Evolutionary conservation across 1,139 yeast genomes (phyloP), one percentile per base, ranked within the genome.

Genomic region (Ogataea hybrid): DNA sequence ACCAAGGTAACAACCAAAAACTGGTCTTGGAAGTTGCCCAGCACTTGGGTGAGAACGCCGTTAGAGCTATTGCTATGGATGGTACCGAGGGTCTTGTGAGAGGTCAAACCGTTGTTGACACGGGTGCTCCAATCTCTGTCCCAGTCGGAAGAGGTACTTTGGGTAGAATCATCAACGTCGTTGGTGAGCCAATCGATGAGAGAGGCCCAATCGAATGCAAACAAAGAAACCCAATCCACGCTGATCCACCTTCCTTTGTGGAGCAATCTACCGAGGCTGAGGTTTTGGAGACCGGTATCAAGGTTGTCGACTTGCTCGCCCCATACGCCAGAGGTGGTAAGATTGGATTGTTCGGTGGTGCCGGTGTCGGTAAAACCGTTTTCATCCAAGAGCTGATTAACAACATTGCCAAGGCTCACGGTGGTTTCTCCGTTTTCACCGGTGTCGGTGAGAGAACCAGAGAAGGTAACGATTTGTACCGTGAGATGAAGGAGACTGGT

Each of bases 391-490:
- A 92, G 79, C 84, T 92, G 79, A 92, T 92, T 75, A 90, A 92
- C 89, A 92, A 92, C 83, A 92, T 92, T 69, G 98, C 98, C 72
- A 92, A 90, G 82, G 98, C 98, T 65, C 98, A 92, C 73, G 98
- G 98, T 88, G 98, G 98, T 85, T 92, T 90, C 95, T 92, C 98
- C 49, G 98, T 92, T 60, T 92, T 92, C 85, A 86, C 97, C 66
- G 98, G 98, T 88, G 98, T 92, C 75, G 98, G 98, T 83, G 98
- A 92, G 80, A 87, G 98, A 80, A 92, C 98, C 77, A 94, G 98
- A 86, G 98, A 92, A 79, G 98, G 98, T 88, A 92, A 92, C 82
- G 98, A 92, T 84, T 84, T 92, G 76, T 92, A 92, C 95, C 95
- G 96, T 82, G 98, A 92, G 80, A 92, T 92, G 98, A 89, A 84